Evolutionary conservation across 2,329 filamentous ascomycete species (phyloP), one percentile per base, ranked within the genome.

Genomic region (Diplodia corticola): DNA sequence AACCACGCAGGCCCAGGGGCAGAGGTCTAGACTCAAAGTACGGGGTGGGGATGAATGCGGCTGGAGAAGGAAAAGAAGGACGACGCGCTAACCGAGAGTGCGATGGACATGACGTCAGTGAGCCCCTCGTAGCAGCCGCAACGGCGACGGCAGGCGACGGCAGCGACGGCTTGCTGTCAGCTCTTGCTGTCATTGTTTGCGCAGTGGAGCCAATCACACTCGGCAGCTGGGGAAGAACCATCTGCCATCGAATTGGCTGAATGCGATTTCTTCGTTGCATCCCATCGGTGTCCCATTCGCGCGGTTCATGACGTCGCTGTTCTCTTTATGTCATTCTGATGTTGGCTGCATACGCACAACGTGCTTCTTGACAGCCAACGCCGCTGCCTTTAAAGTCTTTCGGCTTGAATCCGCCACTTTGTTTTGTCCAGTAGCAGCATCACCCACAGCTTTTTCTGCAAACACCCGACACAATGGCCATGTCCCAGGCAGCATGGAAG

Each of bases 401-500:
- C 12, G 12, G 9, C 12, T 5, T 26, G 20, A 4, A n/a, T 22
- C 20, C 24, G 20, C 12, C 37, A 10, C 9, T 22, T 44, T 48
- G 24, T 12, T n/a, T 3, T 15, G 9, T 30, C 20, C 24, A 9
- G 6, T 26, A 17, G 1, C 24, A 37, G 5, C 53, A 28, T 17
- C 40, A n/a, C 33, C n/a, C 2, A 24, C n/a, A 35, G n/a, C 28
- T 53, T 7, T n/a, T 20, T 12, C n/a, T 9, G 15, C 7, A 53
- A n/a, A 15, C 15, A 7, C n/a, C 3, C 50, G 20, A 40, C 40
- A 49, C 80, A 63, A 89, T 89, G 83, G 82, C 86, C 26, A 75
- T 85, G 65, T 82, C 87, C 63, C 88, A 91, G 82, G 89, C 86
- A 78, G 91, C 91, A 55, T 86, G 85, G 67, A 75, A 84, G 66